Evolutionary conservation across 129 eudicot genomes (phyloP).

Genomic region (carrot (Daucus carota)): DNA sequence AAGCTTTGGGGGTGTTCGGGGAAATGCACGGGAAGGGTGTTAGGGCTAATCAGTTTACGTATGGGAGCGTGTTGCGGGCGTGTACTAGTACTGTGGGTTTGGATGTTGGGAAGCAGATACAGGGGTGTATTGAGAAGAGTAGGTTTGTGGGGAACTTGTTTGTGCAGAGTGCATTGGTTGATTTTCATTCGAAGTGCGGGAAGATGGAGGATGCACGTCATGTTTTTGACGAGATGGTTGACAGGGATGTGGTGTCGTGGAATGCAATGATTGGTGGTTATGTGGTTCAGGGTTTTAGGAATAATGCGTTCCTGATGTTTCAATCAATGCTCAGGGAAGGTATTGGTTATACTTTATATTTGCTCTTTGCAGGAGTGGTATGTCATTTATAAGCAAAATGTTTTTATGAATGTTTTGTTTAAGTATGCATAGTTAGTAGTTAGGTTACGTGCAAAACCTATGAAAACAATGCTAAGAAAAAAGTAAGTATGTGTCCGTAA

Average conservation of each 20-base stretch:
- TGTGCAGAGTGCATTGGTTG: conserved; percentile 69
- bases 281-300: conserved; percentile 33
- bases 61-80: conserved; percentile 56
- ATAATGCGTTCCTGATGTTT: conserved; percentile 36
- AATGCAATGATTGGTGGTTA: conserved; percentile 70
- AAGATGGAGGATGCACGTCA: conserved; percentile 50
- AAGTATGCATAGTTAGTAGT: neutral
- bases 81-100: conserved; percentile 34
- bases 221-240: conserved; percentile 38
- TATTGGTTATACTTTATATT: neutral
- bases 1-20: conserved; percentile 39
- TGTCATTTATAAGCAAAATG: neutral
- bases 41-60: conserved; percentile 54
- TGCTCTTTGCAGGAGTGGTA: too few relatives aligned
- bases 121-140: conserved; percentile 52
- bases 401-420: neutral
- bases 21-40: conserved; percentile 47
- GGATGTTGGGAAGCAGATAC: conserved; percentile 44
- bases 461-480: neutral
- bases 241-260: conserved; percentile 63
- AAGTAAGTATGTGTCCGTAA: neutral
- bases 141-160: conserved; percentile 36
- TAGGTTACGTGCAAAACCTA: neutral
- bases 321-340: conserved; percentile 56
- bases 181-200: conserved; percentile 62